phyloP scores from a whole-genome alignment of 495 filamentous ascomycete species.

The Astrothelium macrocarpum region DNA sequence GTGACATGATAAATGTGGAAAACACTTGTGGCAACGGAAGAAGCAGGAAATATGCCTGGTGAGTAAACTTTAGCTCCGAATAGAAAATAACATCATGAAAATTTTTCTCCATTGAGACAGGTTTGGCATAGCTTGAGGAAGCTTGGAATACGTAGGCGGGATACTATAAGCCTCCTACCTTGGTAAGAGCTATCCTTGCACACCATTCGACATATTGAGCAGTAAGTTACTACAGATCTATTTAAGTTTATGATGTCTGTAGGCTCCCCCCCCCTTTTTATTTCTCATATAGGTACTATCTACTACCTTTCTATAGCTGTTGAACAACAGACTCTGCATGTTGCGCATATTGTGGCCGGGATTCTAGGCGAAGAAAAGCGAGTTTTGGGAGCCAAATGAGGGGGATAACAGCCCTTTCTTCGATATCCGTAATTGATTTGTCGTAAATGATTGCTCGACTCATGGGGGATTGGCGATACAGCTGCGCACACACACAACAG shows the following conservation, averaged over 20 bases:
- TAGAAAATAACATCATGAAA: slow-evolving; percentile 2
- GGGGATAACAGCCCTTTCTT: slow-evolving; percentile 3
- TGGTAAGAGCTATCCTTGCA: slow-evolving; percentile 5
- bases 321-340: slow-evolving; percentile 1
- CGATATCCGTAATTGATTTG: neutral
- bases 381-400: slow-evolving; percentile 1
- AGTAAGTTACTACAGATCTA: neutral
- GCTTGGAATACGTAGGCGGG: neutral
- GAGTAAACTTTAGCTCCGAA: slow-evolving; percentile 5
- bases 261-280: too few relatives aligned
- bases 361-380: slow-evolving; percentile 1
- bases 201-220: slow-evolving; percentile 4
- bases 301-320: neutral
- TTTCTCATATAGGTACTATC: slow-evolving; percentile 2
- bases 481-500: slow-evolving; percentile 4
- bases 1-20: slow-evolving; percentile 5
- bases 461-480: neutral
- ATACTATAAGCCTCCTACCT: slow-evolving; percentile 1
- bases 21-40: slow-evolving; percentile 1
- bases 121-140: slow-evolving; percentile 4
- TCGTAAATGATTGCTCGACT: slow-evolving; percentile 5
- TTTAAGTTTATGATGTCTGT: neutral
- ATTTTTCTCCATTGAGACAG: slow-evolving; percentile 3
- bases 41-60: slow-evolving; percentile 3
- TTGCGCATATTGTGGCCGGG: slow-evolving; percentile 4